Conservation (phyloP, 192 early-diverging fungal species). For the Coemansia sp. region DNA sequence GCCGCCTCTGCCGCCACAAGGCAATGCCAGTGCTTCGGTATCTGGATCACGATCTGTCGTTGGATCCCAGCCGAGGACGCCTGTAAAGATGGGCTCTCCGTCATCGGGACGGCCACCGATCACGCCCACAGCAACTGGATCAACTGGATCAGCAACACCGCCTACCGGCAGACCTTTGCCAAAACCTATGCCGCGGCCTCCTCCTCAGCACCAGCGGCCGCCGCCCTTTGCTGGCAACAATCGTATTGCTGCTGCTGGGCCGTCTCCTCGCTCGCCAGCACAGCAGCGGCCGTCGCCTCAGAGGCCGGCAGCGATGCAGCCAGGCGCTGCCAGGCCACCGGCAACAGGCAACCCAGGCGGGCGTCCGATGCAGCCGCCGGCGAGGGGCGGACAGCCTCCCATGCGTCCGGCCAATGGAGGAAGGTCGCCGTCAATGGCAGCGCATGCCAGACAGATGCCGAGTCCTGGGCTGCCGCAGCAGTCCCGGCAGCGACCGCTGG, state of each 20-base stretch:
- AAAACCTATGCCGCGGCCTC: constrained; percentile 7
- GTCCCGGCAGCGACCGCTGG: too few relatives aligned
- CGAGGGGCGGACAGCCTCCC: background rate
- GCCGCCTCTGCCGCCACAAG: background rate
- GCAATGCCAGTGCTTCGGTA: background rate
- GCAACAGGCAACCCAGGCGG: background rate
- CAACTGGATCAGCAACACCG: background rate
- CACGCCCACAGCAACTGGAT: background rate
- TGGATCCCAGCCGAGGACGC: background rate
- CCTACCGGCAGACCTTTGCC: background rate
- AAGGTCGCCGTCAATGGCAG: too few relatives aligned
- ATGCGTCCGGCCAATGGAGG: too few relatives aligned
- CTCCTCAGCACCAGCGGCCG: constrained; percentile 11
- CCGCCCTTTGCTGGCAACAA: background rate
- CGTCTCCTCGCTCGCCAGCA: background rate
- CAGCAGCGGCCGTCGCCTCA: constrained; percentile 1
- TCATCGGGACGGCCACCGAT: background rate
- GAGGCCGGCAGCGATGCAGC: background rate
- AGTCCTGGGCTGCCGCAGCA: too few relatives aligned
- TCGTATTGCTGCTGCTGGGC: background rate
- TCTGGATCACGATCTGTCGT: background rate
- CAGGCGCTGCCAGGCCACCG: background rate
- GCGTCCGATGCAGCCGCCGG: background rate
- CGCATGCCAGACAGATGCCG: too few relatives aligned
- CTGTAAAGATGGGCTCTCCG: background rate